Base-by-base conservation (phyloP, 306 rosid species). In the Acacia melanoxylon region DNA sequence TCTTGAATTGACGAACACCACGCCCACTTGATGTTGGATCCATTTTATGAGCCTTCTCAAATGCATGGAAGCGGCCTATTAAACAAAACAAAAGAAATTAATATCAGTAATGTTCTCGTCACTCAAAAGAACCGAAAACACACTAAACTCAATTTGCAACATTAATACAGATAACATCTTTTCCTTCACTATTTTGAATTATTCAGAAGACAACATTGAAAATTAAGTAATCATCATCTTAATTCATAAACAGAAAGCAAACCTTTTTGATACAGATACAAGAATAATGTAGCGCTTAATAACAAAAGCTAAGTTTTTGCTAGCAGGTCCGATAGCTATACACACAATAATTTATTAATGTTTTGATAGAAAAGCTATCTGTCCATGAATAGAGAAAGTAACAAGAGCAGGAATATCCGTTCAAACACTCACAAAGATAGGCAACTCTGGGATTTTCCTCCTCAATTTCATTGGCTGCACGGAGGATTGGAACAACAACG, bases 1-100 rank as follows among this genome's bases (percentile, higher is more conserved):
- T 96, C 88, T 96, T 96, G 87, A 96, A 96, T 78, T 96, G 98
- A 6, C 97, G 97, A 87, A 96, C 99, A 85, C 97, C 94, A 17
- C 99, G 98, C 69, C 97, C 97, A 80, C 87, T 84, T 78, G 99
- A 96, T 29, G 78, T 89, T 78, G 90, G 92, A 87, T 96, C 99
- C 97, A 90, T 91, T 12, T 0, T 70, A 82, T 96, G 99, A 29
- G 98, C 97, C 89, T 78, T 90, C 88, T 92, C 99, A 82, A 91
- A 96, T n/a, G 98, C 99, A 86, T 88, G 89, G 89, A 96, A 96
- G 81, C 97, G 99, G 62, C 99, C 98, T 96, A 75, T 85, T 74
- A 83, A 84, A 84, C 37, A 79, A 40, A 40, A 82, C 73, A 81
- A 25, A 77, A 20, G 61, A 79, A 75, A 78, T 41, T 22, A 77